phyloP scores from a whole-genome alignment of 2,329 filamentous ascomycete species.

The Scedosporium minutisporum region DNA sequence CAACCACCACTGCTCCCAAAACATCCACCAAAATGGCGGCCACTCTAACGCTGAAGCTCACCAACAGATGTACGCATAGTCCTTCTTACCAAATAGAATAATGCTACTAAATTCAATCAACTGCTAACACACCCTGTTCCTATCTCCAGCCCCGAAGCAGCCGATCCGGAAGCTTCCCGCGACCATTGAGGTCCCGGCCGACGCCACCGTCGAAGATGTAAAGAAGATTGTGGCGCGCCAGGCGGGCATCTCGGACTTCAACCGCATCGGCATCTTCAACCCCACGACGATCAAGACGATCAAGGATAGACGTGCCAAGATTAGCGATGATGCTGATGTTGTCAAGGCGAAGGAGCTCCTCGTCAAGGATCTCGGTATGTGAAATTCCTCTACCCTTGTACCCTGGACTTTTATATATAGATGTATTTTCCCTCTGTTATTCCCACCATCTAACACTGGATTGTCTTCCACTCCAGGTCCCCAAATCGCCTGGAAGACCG shows the following conservation, averaged over 20 bases:
- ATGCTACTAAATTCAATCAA: background rate
- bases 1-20: background rate
- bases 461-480: slow-evolving; percentile 44
- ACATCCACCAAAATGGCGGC: slow-evolving; percentile 17
- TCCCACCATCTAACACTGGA: background rate
- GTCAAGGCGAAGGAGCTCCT: slow-evolving; percentile 50
- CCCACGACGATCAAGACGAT: slow-evolving; percentile 51
- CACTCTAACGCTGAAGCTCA: slow-evolving; percentile 14
- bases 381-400: no score
- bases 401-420: background rate
- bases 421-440: background rate
- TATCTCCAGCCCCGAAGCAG: slow-evolving; percentile 31
- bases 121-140: background rate
- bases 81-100: background rate
- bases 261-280: slow-evolving; percentile 54
- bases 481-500: slow-evolving; percentile 85
- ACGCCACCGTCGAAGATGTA: slow-evolving; percentile 50
- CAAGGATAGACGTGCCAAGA: slow-evolving; percentile 48
- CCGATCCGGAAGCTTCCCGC: slow-evolving; percentile 45
- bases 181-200: slow-evolving; percentile 35
- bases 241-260: slow-evolving; percentile 43
- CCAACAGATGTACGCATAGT: background rate
- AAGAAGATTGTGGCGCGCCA: slow-evolving; percentile 45
- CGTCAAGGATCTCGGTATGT: slow-evolving; percentile 85
- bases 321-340: slow-evolving; percentile 39